Conservation (phyloP, 2,329 filamentous ascomycete genomes). For the Rutstroemia sp. region DNA sequence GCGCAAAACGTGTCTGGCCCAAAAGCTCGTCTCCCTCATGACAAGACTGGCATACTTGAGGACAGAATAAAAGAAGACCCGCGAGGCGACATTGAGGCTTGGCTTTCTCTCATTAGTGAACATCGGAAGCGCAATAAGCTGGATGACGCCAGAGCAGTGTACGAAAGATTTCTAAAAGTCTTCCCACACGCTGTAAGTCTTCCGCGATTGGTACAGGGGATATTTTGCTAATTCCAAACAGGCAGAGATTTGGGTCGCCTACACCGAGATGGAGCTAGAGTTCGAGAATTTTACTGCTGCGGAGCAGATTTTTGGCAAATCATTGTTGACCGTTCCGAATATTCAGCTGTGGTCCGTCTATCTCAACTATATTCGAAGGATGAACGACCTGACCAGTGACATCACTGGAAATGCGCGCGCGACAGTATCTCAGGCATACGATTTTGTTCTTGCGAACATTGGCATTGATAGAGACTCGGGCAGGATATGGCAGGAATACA, state of each 20-base stretch:
- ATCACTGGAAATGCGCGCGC: slow-evolving; percentile 67
- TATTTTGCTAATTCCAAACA: slow-evolving; percentile 37
- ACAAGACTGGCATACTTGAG: slow-evolving; percentile 51
- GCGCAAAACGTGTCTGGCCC: slow-evolving; percentile 21
- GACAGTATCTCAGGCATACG: slow-evolving; percentile 79
- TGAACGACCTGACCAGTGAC: slow-evolving; percentile 81
- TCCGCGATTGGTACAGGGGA: background rate
- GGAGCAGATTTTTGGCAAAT: slow-evolving; percentile 76
- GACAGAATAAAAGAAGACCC: slow-evolving; percentile 89
- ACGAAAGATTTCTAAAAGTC: slow-evolving; percentile 77
- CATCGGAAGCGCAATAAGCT: slow-evolving; percentile 74
- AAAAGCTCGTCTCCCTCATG: slow-evolving; percentile 31
- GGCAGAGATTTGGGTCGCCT: slow-evolving; percentile 88
- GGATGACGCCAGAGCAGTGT: slow-evolving; percentile 72
- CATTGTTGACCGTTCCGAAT: slow-evolving; percentile 70
- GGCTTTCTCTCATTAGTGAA: slow-evolving; percentile 80
- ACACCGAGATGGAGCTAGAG: slow-evolving; percentile 82
- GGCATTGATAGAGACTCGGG: slow-evolving; percentile 89
- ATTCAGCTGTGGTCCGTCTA: slow-evolving; percentile 89
- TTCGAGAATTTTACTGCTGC: slow-evolving; percentile 74
- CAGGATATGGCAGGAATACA: slow-evolving; percentile 87
- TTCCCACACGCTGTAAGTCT: slow-evolving; percentile 85
- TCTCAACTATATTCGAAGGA: slow-evolving; percentile 87
- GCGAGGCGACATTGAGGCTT: slow-evolving; percentile 85
- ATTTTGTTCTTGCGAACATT: slow-evolving; percentile 83